phyloP scores from a whole-genome alignment of 1,139 yeast species.

The Zygoascus hellenicus region DNA sequence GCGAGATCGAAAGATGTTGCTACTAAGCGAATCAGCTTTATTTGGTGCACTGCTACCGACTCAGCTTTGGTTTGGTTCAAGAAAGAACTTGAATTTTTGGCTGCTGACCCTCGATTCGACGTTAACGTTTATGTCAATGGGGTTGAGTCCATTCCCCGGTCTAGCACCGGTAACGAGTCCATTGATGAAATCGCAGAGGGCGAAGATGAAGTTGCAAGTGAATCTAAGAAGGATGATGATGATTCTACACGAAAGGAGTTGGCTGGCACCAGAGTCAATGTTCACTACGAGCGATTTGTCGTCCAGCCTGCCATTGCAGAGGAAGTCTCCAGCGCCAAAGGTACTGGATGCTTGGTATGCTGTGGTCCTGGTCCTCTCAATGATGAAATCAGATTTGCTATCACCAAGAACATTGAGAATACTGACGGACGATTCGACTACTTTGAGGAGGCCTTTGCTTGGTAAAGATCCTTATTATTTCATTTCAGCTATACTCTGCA shows the following conservation, averaged over 20 bases:
- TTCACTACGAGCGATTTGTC: constrained; percentile 10
- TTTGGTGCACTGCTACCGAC: constrained; percentile 20
- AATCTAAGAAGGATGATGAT: background rate
- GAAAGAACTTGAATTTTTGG: constrained; percentile 16
- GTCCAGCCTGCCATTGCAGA: constrained; percentile 6
- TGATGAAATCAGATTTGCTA: constrained; percentile 40
- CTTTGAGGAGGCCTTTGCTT: constrained; percentile 36
- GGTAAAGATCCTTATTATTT: constrained; percentile 22
- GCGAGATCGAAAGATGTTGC: constrained; percentile 14
- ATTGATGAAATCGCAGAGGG: background rate
- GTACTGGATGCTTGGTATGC: constrained; percentile 17
- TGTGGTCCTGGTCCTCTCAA: constrained; percentile 25
- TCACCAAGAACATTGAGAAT: constrained; percentile 24
- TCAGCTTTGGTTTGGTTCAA: constrained; percentile 19
- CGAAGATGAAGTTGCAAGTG: background rate
- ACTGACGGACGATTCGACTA: constrained; percentile 34
- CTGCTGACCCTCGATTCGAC: constrained; percentile 14
- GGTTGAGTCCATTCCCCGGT: constrained; percentile 9
- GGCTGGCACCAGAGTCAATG: background rate
- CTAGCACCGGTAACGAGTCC: background rate
- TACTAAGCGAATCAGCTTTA: constrained; percentile 27
- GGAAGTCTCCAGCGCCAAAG: constrained; percentile 9
- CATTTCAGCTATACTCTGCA: too few relatives aligned
- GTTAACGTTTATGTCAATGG: constrained; percentile 14
- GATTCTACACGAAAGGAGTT: background rate